Evolutionary conservation across 2,329 filamentous ascomycete genomes (phyloP).

Genomic region (Paracoccidioides lutzii): DNA sequence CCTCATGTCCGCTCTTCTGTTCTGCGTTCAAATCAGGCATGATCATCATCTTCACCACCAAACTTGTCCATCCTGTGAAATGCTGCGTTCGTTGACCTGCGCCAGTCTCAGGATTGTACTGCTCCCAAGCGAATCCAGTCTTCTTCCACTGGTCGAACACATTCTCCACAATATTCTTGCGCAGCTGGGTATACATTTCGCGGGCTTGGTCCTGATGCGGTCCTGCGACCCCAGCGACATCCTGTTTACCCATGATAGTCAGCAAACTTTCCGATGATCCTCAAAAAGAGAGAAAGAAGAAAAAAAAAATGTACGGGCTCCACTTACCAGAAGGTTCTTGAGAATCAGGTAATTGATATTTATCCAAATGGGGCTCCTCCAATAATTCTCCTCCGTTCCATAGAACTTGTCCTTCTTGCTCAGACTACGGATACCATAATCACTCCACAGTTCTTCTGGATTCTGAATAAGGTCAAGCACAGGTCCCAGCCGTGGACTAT

Average conservation of each 20-base stretch:
- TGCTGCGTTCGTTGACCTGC: slow-evolving; percentile 91
- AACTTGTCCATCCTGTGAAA: slow-evolving; percentile 97
- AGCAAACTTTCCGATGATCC: not conserved
- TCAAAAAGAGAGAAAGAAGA: not conserved
- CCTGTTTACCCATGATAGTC: slow-evolving; percentile 30
- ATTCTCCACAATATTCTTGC: slow-evolving; percentile 76
- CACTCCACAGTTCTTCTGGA: slow-evolving; percentile 78
- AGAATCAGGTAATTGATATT: slow-evolving; percentile 89
- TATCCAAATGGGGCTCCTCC: slow-evolving; percentile 89
- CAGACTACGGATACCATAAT: slow-evolving; percentile 76
- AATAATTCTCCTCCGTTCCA: slow-evolving; percentile 90
- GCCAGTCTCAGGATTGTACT: slow-evolving; percentile 90
- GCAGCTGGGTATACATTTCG: slow-evolving; percentile 62
- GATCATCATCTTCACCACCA: slow-evolving; percentile 93
- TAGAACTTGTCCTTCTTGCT: slow-evolving; percentile 75
- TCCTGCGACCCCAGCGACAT: slow-evolving; percentile 50
- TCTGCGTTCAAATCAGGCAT: slow-evolving; percentile 57
- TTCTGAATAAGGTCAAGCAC: slow-evolving; percentile 67
- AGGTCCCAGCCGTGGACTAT: slow-evolving; percentile 61
- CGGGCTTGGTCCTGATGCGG: slow-evolving; percentile 56
- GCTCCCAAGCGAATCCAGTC: slow-evolving; percentile 96
- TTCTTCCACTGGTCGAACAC: slow-evolving; percentile 78
- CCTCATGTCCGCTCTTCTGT: slow-evolving; percentile 31
- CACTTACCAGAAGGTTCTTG: slow-evolving; percentile 62
- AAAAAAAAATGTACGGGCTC: slow-evolving; percentile 3